Evolutionary conservation across 371 early-diverging fungal genomes (phyloP), one percentile per base, ranked within the genome.

Genomic region (Entomophthora muscae): DNA sequence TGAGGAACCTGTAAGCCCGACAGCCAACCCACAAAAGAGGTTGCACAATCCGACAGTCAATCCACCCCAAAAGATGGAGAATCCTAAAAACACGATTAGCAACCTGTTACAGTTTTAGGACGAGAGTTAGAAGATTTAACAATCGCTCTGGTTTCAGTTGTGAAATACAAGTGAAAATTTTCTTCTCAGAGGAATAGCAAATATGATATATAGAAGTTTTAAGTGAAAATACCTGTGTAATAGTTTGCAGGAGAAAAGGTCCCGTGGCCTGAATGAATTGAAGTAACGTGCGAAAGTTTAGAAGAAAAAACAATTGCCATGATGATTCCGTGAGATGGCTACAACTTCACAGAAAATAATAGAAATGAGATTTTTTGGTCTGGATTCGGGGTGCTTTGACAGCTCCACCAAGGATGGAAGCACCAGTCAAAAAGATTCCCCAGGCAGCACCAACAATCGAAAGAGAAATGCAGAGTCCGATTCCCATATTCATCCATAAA

Each of bases 331-430:
- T 97, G n/a, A 97, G 67, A 97, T 97, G 66, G 95, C 98, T 7
- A 97, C 98, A 66, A 93, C 98, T 77, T 98, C 98, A 77, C 96
- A 98, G 70, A 98, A 95, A 75, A 95, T 94, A 65, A 98, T 91
- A 66, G 91, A 17, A 76, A 98, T 94, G 66, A 98, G 79, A 78
- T 96, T 17, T 98, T 77, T 94, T 89, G 24, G 95, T 95, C 63
- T 87, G 83, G 68, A 98, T 94, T 53, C 96, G 83, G 64, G 96
- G 98, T 2, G 91, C 83, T 65, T 82, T 79, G 65, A 98, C 93
- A 7, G 91, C 93, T 60, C 82, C 95, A 70, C 96, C 98, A 30
- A 95, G 75, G 28, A 98, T 77, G 63, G 85, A 84, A 28, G 90
- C 78, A 27, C 96, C 98, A 24, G 91, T 88, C 65, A 91, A 84